Evolutionary conservation across 495 filamentous ascomycete genomes (phyloP), one percentile per base, ranked within the genome.

Genomic region (Mycothermus thermophilus): DNA sequence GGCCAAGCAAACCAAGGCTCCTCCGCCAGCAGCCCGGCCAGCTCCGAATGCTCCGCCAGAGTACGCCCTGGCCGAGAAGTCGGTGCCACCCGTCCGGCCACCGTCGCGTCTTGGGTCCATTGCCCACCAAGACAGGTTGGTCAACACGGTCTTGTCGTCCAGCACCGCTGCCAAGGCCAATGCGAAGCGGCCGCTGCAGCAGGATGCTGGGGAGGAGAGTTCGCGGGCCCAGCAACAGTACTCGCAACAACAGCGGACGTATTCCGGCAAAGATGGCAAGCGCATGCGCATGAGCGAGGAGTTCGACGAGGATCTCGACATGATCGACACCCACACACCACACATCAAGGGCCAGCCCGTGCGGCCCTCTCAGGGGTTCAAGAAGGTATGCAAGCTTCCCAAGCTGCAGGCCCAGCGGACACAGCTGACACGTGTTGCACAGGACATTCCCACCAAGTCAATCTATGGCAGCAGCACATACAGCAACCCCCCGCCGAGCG

Each of bases 321-420:
- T 44, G 46, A 54, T 46, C 12, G 52, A 57, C 18, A 56, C 51
- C 26, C 60, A 62, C 22, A 40, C 32, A 27, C 53, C 62, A 27
- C 68, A 52, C 32, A 71, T 82, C 31, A 88, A 82, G 62, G 79
- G 75, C 14, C 81, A 84, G 29, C 84, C 86, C 9, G 82, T 90
- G 36, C 74, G 86, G 35, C 81, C 84, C 41, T 84, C 83, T 2
- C 75, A 63, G 35, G 81, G 81, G 35, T 75, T 79, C 42, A 69
- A 64, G 48, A 86, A 83, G 71, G 80, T 82, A 59, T 56, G 62
- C 45, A 24, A 8, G 15, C 8, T 22, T n/a, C n/a, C n/a, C n/a
- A n/a, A n/a, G n/a, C n/a, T n/a, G n/a, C n/a, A n/a, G n/a, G n/a
- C n/a, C n/a, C n/a, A n/a, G n/a, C n/a, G n/a, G n/a, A n/a, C n/a